These are phyloP conservation scores for Sporothrix mexicana DNA, from an alignment of 2,329 filamentous ascomycete species.

Conservation along the genomic window DNA sequence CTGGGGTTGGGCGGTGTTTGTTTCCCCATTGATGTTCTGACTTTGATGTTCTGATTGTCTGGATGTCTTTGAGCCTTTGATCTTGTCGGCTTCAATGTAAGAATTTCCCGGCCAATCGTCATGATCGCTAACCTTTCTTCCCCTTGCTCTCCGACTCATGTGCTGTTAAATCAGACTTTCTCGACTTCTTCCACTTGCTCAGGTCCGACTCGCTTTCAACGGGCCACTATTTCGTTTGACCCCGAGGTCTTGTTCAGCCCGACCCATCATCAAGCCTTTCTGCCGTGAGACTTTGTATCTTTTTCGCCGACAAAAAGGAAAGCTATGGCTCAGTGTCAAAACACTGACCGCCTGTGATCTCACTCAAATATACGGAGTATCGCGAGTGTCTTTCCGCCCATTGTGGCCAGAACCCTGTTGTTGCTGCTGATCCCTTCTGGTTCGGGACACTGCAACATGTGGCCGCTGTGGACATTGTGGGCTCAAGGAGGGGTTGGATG, in stretches of 20 bases:
- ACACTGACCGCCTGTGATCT: background rate
- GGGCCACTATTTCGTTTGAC: background rate
- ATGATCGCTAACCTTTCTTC: background rate
- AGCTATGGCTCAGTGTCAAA: background rate
- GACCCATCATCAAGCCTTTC: conserved; percentile 4
- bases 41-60: background rate
- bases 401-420: conserved; percentile 1
- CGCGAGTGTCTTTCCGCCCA: conserved; percentile 10
- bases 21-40: background rate
- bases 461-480: background rate
- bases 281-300: conserved; percentile 2
- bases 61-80: too few relatives aligned
- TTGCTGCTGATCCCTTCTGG: conserved; percentile 17
- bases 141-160: background rate
- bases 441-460: conserved; percentile 15
- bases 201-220: background rate
- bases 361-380: background rate
- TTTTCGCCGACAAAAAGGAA: background rate
- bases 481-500: background rate
- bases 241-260: background rate
- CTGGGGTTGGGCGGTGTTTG: conserved; percentile 1
- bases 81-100: background rate
- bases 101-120: background rate
- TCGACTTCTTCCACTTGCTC: conserved; percentile 12
- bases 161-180: background rate